Percentiles rank a stretch among this genome's conserved stretches.
phyloP scores from a whole-genome alignment of 176 grass and related monocot genomes.

The Thalia dealbata region DNA sequence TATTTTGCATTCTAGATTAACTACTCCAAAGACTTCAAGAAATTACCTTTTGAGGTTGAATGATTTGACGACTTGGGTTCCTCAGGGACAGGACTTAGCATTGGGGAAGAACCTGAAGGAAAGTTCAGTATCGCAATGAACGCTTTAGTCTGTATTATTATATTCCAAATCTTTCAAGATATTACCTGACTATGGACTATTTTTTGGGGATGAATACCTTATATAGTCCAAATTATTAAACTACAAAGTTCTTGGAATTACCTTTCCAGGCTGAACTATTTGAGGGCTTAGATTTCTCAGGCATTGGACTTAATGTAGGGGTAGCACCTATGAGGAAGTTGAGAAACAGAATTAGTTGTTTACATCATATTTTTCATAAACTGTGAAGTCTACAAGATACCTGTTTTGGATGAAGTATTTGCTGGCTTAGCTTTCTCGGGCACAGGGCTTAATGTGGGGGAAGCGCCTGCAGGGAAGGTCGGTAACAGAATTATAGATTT shows the following conservation, averaged over 20 bases:
- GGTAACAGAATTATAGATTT: too few relatives aligned
- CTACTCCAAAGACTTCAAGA: background rate
- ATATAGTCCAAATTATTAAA: too few relatives aligned
- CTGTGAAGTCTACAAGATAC: background rate
- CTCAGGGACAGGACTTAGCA: background rate
- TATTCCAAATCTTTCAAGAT: background rate
- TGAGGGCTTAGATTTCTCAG: too few relatives aligned
- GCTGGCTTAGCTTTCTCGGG: background rate
- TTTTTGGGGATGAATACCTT: slow-evolving; percentile 12
- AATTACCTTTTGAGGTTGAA: too few relatives aligned
- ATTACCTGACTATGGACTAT: slow-evolving; percentile 46
- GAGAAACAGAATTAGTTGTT: too few relatives aligned
- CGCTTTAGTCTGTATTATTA: too few relatives aligned
- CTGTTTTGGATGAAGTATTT: too few relatives aligned
- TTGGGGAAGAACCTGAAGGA: slow-evolving; percentile 11
- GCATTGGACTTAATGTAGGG: too few relatives aligned
- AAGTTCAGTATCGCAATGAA: background rate
- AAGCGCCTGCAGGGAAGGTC: slow-evolving; percentile 4
- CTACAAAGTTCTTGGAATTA: too few relatives aligned
- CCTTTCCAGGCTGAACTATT: too few relatives aligned
- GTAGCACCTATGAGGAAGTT: too few relatives aligned
- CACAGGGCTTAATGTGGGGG: slow-evolving; percentile 1
- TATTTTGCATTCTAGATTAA: slow-evolving; percentile 1
- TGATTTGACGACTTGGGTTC: background rate
- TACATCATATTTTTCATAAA: too few relatives aligned